Conservation (phyloP, 306 rosid species). For the Castanea sativa region DNA sequence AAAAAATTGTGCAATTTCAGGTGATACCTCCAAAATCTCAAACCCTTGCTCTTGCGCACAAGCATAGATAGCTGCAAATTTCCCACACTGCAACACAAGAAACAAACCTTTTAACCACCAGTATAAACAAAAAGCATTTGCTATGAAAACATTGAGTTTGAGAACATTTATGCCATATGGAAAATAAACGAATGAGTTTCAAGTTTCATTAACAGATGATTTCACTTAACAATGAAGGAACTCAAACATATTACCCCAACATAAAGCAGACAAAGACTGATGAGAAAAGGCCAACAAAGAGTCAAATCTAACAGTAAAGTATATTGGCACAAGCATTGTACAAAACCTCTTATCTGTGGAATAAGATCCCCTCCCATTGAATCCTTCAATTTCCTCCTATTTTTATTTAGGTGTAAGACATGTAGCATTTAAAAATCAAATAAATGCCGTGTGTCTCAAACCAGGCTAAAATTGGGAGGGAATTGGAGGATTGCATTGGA, state of each 20-base stretch:
- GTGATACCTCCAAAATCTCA: conserved; percentile 75
- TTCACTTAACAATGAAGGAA: background rate
- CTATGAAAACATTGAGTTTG: background rate
- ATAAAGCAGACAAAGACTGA: background rate
- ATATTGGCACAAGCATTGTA: background rate
- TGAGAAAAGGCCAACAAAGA: background rate
- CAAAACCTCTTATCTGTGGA: background rate
- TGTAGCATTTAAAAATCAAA: too few species aligned
- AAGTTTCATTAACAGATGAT: background rate
- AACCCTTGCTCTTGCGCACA: conserved; percentile 89
- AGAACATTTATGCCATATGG: conserved; percentile 8
- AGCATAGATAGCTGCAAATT: conserved; percentile 93
- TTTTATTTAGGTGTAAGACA: too few species aligned
- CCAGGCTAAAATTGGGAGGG: too few species aligned
- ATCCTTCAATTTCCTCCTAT: too few species aligned
- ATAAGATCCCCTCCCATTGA: too few species aligned
- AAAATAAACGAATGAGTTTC: background rate
- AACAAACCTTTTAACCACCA: conserved; percentile 24
- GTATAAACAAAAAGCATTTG: conserved; percentile 13
- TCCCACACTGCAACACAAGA: conserved; percentile 77
- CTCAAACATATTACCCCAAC: background rate
- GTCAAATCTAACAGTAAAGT: background rate
- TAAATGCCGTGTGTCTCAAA: too few species aligned
- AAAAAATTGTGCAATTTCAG: background rate
- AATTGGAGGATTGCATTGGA: too few species aligned